These are phyloP conservation scores for Dysphania ambrosioides DNA, from an alignment of 148 eudicot species.

Conservation along the genomic window DNA sequence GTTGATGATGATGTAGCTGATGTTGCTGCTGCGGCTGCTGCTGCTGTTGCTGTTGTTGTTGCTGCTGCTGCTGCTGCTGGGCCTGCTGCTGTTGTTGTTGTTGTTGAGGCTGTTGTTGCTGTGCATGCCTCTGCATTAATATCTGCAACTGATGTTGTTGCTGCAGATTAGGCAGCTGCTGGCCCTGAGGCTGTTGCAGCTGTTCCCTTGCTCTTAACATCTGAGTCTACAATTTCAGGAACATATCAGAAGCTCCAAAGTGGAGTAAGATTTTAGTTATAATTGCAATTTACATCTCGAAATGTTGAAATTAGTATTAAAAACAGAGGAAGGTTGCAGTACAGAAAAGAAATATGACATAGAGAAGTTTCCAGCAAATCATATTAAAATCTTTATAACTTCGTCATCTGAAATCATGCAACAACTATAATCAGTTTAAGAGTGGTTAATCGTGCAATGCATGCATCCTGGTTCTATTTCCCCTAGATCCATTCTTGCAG, in stretches of 20 bases:
- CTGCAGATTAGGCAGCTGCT: constrained; percentile 38
- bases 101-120: constrained; percentile 35
- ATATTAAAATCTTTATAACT: too few species aligned
- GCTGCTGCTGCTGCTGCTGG: constrained; percentile 24
- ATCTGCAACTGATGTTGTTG: constrained; percentile 54
- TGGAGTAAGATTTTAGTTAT: neutral
- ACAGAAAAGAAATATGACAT: neutral
- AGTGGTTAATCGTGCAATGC: neutral
- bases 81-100: constrained; percentile 32
- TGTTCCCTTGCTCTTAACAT: constrained; percentile 65
- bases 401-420: neutral
- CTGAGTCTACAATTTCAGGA: constrained; percentile 47
- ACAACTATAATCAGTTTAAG: neutral
- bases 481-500: neutral
- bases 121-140: constrained; percentile 53
- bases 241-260: neutral
- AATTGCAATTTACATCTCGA: neutral
- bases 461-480: neutral
- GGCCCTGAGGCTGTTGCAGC: constrained; percentile 52
- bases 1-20: constrained; percentile 50
- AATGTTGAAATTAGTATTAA: neutral
- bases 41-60: constrained; percentile 34
- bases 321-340: neutral
- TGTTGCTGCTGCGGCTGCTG: constrained; percentile 46
- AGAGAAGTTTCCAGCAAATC: neutral